phyloP scores from a whole-genome alignment of 768 basidiomycete species.

The Favolaschia claudopus region DNA sequence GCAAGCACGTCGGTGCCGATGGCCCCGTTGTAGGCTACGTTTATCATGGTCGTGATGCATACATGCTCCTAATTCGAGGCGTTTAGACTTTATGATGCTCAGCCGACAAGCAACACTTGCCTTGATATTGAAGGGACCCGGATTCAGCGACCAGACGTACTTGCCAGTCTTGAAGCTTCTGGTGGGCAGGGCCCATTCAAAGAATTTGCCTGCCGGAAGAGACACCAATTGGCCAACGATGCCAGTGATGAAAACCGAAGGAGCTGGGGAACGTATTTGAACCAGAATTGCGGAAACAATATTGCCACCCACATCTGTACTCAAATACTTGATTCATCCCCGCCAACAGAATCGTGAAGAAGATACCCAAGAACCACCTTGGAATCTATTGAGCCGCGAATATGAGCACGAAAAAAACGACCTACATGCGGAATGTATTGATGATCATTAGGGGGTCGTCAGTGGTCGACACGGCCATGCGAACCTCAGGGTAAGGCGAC shows the following conservation, averaged over 20 bases:
- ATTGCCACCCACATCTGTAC: slow-evolving; percentile 33
- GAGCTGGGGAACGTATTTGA: slow-evolving; percentile 51
- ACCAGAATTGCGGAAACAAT: background rate
- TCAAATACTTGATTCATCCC: slow-evolving; percentile 71
- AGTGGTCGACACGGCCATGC: slow-evolving; percentile 80
- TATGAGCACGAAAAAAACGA: slow-evolving; percentile 3
- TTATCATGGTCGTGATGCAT: slow-evolving; percentile 83
- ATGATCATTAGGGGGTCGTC: slow-evolving; percentile 83
- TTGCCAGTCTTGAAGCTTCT: slow-evolving; percentile 72
- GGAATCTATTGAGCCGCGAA: background rate
- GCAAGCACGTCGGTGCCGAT: slow-evolving; percentile 77
- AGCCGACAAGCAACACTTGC: background rate
- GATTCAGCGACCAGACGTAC: slow-evolving; percentile 76
- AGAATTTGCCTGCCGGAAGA: slow-evolving; percentile 74
- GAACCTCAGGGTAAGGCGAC: slow-evolving; percentile 89
- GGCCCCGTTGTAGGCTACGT: slow-evolving; percentile 66
- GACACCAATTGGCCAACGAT: slow-evolving; percentile 78
- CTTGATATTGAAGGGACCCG: slow-evolving; percentile 76
- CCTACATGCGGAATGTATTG: slow-evolving; percentile 80
- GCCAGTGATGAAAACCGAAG: slow-evolving; percentile 68
- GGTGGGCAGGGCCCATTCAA: slow-evolving; percentile 72
- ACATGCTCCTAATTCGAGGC: slow-evolving; percentile 76
- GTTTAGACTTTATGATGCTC: background rate
- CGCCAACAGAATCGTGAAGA: slow-evolving; percentile 62
- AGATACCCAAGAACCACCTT: slow-evolving; percentile 76